Conservation (phyloP, 306 rosid genomes). For the Neltuma alba region DNA sequence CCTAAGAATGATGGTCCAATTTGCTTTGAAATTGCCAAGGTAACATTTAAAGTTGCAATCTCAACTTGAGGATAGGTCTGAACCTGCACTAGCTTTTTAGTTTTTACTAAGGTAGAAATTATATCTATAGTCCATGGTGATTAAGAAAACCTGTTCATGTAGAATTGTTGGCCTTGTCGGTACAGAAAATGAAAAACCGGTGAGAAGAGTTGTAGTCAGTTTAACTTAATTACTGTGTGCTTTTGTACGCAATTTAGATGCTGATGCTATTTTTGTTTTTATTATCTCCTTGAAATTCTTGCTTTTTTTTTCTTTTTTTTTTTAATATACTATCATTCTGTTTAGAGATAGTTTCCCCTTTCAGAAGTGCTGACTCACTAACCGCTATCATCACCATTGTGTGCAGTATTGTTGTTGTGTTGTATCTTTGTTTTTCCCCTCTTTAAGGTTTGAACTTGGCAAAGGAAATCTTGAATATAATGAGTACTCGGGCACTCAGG, state of each 20-base stretch:
- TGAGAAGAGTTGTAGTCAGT: not conserved
- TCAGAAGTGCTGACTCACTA: not conserved
- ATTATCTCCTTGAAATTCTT: not conserved
- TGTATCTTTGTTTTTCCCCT: not conserved
- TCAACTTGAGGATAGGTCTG: not conserved
- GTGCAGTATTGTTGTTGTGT: slow-evolving; percentile 1
- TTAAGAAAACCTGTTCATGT: not conserved
- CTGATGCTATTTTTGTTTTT: slow-evolving; percentile 6
- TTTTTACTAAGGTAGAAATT: not conserved
- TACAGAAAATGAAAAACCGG: not conserved
- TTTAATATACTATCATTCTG: not conserved
- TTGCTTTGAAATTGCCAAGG: not conserved
- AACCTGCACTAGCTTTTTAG: not conserved
- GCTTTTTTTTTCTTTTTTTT: not conserved
- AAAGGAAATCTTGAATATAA: slow-evolving; percentile 21
- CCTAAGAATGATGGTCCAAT: not conserved
- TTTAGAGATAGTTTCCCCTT: not conserved
- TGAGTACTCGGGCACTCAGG: slow-evolving; percentile 31
- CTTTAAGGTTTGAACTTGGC: slow-evolving; percentile 17
- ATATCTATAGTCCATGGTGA: not conserved
- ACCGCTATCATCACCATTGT: not conserved
- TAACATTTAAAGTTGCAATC: not conserved
- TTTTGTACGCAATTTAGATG: not conserved
- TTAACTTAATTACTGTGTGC: not conserved
- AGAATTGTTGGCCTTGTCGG: not conserved